phyloP scores from a whole-genome alignment of 345 rosid genomes.

The Carallia pectinifolia region DNA sequence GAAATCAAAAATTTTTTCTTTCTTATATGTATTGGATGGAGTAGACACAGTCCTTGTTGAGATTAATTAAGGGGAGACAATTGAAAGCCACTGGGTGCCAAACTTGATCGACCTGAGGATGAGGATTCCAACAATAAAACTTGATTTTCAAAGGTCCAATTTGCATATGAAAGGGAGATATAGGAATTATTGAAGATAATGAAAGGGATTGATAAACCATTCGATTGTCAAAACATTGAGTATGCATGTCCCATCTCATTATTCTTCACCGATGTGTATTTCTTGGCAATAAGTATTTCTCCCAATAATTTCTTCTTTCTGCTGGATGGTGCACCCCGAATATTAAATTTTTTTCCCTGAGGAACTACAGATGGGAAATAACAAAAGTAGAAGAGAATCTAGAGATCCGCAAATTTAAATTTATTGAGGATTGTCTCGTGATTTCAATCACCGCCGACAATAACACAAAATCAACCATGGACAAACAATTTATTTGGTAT shows the following conservation, averaged over 20 bases:
- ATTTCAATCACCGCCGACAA: not conserved
- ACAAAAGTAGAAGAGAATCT: too few species aligned
- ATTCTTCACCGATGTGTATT: slow-evolving; percentile 7
- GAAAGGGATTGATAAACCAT: slow-evolving; percentile 28
- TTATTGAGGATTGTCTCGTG: not conserved
- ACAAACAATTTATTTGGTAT: too few species aligned
- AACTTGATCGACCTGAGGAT: not conserved
- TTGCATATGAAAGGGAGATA: slow-evolving; percentile 12
- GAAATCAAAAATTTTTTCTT: too few species aligned
- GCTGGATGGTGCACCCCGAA: too few species aligned
- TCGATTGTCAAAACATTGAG: slow-evolving; percentile 10
- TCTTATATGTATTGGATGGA: not conserved
- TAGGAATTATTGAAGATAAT: slow-evolving; percentile 28
- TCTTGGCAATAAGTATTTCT: slow-evolving; percentile 9
- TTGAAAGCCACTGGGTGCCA: not conserved
- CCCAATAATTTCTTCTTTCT: not conserved
- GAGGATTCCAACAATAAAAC: not conserved
- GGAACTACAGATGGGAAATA: too few species aligned
- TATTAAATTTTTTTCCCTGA: too few species aligned
- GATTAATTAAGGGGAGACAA: not conserved
- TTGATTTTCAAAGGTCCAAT: not conserved
- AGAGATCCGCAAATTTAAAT: too few species aligned
- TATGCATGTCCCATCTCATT: slow-evolving; percentile 37
- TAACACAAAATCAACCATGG: too few species aligned
- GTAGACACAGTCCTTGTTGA: not conserved